Base-by-base conservation (phyloP, 2,329 filamentous ascomycete species). In the Pleomassaria siparia region DNA sequence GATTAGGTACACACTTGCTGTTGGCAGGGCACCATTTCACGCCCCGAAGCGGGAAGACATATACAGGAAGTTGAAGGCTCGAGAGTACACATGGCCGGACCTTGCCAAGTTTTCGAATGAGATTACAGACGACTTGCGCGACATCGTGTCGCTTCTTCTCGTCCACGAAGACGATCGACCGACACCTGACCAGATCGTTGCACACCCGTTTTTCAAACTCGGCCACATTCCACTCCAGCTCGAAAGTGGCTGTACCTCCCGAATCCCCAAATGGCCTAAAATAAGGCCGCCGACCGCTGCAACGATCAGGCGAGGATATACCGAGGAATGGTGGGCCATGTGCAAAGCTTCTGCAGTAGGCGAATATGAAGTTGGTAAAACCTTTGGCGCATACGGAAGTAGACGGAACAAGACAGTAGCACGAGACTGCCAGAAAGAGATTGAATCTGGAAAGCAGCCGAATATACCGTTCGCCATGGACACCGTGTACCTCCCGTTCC, bases 11-110 rank as follows among this genome's bases (percentile, higher is more conserved):
- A 95, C 94, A 40, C 92, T 99, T 83, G 87, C 97, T 39, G 94
- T 94, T 7, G 95, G 94, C 16, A 95, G 92, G 62, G 92, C 94
- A 1, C 94, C 94, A 0, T 99, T 99, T 70, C 94, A 99, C 72
- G 95, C 94, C 11, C 85, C 86, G 11, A 92, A 88, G 32, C 88
- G 88, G 15, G 88, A 94, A 66, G 88, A 92, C 64, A 94, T 94
- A 51, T 94, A 94, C 72, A 75, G 79, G 60, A 80, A 80, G 55
- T 83, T 78, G 77, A 70, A 83, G 80, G 70, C 86, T 58, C 80
- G 87, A 57, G 87, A 91, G 62, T 92, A 91, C 67, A 85, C 88
- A 63, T 92, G 88, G 88, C 88, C 88, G 12, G 80, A 81, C 48
- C 71, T 82, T 21, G 82, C 85, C 45, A 82, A 80, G 30, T 81